Conservation (phyloP, 2,329 filamentous ascomycete genomes). For the Clonostachys sp. region DNA sequence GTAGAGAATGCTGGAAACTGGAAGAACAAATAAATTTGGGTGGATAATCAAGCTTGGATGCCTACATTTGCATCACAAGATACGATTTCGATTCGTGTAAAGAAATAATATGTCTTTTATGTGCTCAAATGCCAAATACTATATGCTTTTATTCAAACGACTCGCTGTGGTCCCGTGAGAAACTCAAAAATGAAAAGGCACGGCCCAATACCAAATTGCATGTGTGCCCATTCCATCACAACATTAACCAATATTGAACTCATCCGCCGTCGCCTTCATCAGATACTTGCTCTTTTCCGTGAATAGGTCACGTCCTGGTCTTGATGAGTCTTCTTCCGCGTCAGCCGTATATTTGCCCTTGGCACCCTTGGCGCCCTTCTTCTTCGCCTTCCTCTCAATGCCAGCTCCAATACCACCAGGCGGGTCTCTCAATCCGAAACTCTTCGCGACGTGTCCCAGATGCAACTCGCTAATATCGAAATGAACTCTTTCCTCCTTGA, state of each 20-base stretch:
- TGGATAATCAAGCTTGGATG: background rate
- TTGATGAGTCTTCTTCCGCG: slow-evolving; percentile 27
- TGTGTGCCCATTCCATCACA: background rate
- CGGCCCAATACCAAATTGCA: background rate
- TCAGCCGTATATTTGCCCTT: slow-evolving; percentile 28
- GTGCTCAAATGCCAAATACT: background rate
- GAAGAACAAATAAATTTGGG: slow-evolving; percentile 30
- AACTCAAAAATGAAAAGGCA: background rate
- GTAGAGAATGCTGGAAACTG: slow-evolving; percentile 55
- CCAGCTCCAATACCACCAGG: slow-evolving; percentile 74
- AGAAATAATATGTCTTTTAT: background rate
- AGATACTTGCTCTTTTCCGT: slow-evolving; percentile 61
- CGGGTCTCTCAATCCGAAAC: slow-evolving; percentile 83
- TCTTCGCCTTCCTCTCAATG: slow-evolving; percentile 40
- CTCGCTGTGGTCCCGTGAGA: no score
- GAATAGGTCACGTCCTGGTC: slow-evolving; percentile 35
- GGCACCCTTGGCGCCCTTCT: slow-evolving; percentile 24
- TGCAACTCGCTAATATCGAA: slow-evolving; percentile 93
- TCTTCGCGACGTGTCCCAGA: slow-evolving; percentile 89
- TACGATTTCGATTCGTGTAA: background rate
- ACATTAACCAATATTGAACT: slow-evolving; percentile 64
- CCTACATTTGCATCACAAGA: background rate
- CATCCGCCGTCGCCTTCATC: slow-evolving; percentile 57
- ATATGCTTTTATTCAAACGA: background rate
- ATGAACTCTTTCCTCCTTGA: slow-evolving; percentile 75